Base-by-base conservation (phyloP, 768 basidiomycete genomes). In the Termitomyces sp. region DNA sequence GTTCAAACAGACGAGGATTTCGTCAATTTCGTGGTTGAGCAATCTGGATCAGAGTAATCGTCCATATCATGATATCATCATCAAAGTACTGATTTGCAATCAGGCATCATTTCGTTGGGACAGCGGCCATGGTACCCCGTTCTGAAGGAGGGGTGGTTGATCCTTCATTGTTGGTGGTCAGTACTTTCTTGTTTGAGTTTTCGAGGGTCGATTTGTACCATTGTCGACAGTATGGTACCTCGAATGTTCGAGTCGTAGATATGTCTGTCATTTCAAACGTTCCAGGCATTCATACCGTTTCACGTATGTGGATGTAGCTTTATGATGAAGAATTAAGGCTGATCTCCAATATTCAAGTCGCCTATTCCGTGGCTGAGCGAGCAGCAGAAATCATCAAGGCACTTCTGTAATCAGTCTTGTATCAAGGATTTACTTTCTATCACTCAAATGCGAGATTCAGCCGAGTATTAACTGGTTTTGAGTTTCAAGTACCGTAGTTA, bases 91-190 rank as follows among this genome's bases (percentile, higher is more conserved):
- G 16, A 46, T 18, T 26, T n/a, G 11, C 41, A 32, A 45, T 46
- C 32, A 62, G 61, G 40, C 61, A 62, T 43, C 61, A 62, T 18
- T 62, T 62, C 35, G 61, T 62, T 33, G 61, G 61, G 14, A 62
- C 61, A 22, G 52, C 61, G 46, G 61, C 61, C 1, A 62, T 62
- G 61, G 53, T 58, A 8, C 61, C 61, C 16, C 61, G 58, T 7
- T 59, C 61, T 5, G 45, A 59, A 59, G 55, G 61, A 18, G 61
- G 61, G 13, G 61, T 62, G 11, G 61, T 62, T 18, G 57, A 56
- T 50, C 41, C 61, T 32, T 46, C 45, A 9, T 46, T 46, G 16
- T 18, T 46, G 16, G 45, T 46, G 45, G 45, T 46, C 26, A 28
- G 45, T 2, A 28, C 3, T 28, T 46, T 28, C 45, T 18, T 38